phyloP scores from a whole-genome alignment of 2,329 filamentous ascomycete species.

The Pyrenochaeta sp. region DNA sequence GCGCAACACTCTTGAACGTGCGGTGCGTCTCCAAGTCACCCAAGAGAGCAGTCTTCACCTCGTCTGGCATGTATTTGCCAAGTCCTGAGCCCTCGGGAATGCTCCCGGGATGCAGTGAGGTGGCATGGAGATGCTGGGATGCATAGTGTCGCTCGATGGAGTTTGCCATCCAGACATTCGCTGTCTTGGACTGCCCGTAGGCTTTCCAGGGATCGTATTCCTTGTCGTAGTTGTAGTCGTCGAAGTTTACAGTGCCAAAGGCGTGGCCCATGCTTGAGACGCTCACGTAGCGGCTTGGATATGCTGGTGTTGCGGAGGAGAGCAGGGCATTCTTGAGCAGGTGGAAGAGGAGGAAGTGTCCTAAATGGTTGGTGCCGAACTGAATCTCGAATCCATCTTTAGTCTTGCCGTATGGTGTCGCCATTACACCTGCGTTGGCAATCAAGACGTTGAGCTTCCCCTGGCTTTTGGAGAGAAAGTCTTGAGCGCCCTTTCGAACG shows the following conservation, averaged over 20 bases:
- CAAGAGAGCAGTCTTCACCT: not conserved
- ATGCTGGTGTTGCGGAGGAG: constrained; percentile 44
- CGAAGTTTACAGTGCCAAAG: constrained; percentile 49
- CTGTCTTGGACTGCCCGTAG: constrained; percentile 62
- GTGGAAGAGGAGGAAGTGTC: constrained; percentile 61
- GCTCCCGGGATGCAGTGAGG: constrained; percentile 27
- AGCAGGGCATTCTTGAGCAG: constrained; percentile 58
- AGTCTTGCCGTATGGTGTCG: constrained; percentile 25
- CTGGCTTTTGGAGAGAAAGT: constrained; percentile 10
- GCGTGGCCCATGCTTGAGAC: constrained; percentile 42
- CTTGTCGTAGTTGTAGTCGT: constrained; percentile 52
- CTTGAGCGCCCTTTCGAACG: constrained; percentile 11
- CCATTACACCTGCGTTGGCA: constrained; percentile 46
- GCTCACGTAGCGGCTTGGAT: constrained; percentile 46
- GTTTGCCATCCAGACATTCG: constrained; percentile 51
- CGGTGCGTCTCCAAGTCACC: constrained; percentile 5
- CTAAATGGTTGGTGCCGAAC: constrained; percentile 57
- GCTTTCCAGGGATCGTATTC: constrained; percentile 49
- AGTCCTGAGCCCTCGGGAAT: constrained; percentile 16
- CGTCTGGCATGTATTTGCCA: constrained; percentile 8
- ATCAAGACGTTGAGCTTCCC: constrained; percentile 29
- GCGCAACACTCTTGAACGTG: constrained; percentile 41
- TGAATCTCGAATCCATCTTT: constrained; percentile 48
- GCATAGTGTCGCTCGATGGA: constrained; percentile 26
- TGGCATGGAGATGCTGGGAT: constrained; percentile 18